phyloP scores from a whole-genome alignment of 129 eudicot species.

The Lonicera japonica region DNA sequence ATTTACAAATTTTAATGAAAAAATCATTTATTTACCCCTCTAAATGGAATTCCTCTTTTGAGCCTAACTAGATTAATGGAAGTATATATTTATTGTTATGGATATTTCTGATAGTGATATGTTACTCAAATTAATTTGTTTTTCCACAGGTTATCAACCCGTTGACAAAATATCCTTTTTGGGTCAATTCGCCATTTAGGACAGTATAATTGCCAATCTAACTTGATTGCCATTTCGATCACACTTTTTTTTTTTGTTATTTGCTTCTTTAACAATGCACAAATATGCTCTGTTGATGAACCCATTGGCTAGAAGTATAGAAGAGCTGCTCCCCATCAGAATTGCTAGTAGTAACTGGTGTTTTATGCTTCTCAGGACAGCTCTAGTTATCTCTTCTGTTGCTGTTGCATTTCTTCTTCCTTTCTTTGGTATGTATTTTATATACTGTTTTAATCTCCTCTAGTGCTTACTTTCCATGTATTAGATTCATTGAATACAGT shows the following conservation, averaged over 20 bases:
- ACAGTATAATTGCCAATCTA: neutral
- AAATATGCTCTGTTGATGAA: slow-evolving; percentile 76
- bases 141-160: slow-evolving; percentile 78
- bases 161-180: slow-evolving; percentile 72
- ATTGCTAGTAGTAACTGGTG: slow-evolving; percentile 40
- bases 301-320: slow-evolving; percentile 83
- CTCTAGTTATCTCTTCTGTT: slow-evolving; percentile 59
- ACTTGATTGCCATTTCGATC: slow-evolving; percentile 1
- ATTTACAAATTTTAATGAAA: too few relatives aligned
- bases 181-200: neutral
- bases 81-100: too few relatives aligned
- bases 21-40: too few relatives aligned
- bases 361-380: slow-evolving; percentile 54
- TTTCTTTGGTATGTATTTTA: slow-evolving; percentile 65
- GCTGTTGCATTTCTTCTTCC: slow-evolving; percentile 75
- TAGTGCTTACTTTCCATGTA: neutral
- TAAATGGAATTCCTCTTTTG: too few relatives aligned
- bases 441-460: slow-evolving; percentile 3
- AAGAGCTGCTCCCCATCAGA: slow-evolving; percentile 65
- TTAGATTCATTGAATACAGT: neutral
- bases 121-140: neutral
- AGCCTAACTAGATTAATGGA: too few relatives aligned
- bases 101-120: too few relatives aligned
- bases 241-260: neutral
- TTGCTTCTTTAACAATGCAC: slow-evolving; percentile 39